Base-by-base conservation (phyloP, 2,329 filamentous ascomycete genomes). In the Calonectria naviculata region DNA sequence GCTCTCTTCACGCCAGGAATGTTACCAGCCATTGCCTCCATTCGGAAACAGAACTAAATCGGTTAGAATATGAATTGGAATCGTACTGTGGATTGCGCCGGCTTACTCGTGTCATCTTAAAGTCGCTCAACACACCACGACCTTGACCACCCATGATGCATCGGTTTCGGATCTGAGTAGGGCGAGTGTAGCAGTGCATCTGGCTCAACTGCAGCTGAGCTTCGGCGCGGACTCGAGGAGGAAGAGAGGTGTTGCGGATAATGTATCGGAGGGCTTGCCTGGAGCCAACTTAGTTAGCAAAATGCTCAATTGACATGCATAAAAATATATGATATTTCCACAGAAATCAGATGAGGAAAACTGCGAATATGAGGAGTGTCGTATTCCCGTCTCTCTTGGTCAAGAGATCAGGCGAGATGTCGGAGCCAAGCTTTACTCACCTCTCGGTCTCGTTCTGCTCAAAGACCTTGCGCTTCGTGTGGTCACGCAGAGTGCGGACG, bases 391-490 rank as follows among this genome's bases (percentile, higher is more conserved):
- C 13, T 24, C 54, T 21, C 13, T 17, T 49, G 31, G 42, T 29
- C 49, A 19, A 56, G 19, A 42, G 21, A 60, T 58, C 31, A 31
- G 46, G 24, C 29, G 58, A 41, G 34, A 15, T 28, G 42, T 17
- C 56, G 47, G 29, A 29, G 31, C 15, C 34, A 49, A 24, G 28
- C 42, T 77, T 46, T 75, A 74, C 83, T 74, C 87, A 97, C 95
- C 96, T 93, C 85, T 98, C 93, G 5, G 95, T 91, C 87, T 99
- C 97, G 81, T 93, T 87, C 82, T 95, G 89, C 81, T 93, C 93
- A 80, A 95, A 98, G 70, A 95, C 94, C 86, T 97, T 96, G 80
- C 97, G 93, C 90, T 98, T 99, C 67, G 95, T 95, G 86, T 98
- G 95, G 84, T 99, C 97, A 79, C 97, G 94, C 82, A 99, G 93